Base-by-base conservation (phyloP, 2,329 filamentous ascomycete species). In the Penicillium sumatraense region DNA sequence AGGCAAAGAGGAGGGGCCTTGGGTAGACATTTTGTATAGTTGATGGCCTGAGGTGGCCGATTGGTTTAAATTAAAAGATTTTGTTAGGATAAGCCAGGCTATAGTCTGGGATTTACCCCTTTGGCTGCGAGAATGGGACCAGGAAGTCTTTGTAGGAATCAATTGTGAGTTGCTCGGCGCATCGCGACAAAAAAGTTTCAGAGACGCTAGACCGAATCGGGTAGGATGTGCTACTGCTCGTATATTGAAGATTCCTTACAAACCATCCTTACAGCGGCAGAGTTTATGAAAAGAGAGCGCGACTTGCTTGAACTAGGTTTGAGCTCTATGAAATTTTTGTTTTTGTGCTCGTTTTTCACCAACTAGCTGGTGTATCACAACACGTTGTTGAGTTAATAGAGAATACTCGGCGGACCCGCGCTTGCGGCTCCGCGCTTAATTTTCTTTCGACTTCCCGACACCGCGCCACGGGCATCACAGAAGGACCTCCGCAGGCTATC, bases 1-100 rank as follows among this genome's bases (percentile, higher is more conserved):
- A 21, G 73, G 74, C 36, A 75, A 68, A 18, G 75, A 69, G 18
- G 63, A 64, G 54, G 75, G 74, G 55, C 66, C 67, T 59, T 71
- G 66, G 40, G 68, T 57, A 54, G 72, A 62, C 75, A 78, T 78
- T 62, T 58, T 68, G 59, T 29, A 26, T 49, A 51, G 31, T 31
- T 54, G 41, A 21, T 52, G 5, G 38, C 16, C 47, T 33, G 33
- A 18, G 36, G 50, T 57, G 16, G 45, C 36, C n/a, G 36, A 4
- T 36, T 18, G 11, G 11, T 13, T 18, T 6, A 24, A n/a, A 14
- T 8, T n/a, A 27, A 1, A 31, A 13, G 8, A 2, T 53, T 9
- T 5, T 46, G 24, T 36, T 31, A 31, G 24, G 3, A 23, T 9
- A 49, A 51, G 35, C n/a, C 11, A 9, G 10, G 5, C 18, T 29